Evolutionary conservation across 495 filamentous ascomycete genomes (phyloP), one percentile per base, ranked within the genome.

Genomic region (Durotheca rogersii): DNA sequence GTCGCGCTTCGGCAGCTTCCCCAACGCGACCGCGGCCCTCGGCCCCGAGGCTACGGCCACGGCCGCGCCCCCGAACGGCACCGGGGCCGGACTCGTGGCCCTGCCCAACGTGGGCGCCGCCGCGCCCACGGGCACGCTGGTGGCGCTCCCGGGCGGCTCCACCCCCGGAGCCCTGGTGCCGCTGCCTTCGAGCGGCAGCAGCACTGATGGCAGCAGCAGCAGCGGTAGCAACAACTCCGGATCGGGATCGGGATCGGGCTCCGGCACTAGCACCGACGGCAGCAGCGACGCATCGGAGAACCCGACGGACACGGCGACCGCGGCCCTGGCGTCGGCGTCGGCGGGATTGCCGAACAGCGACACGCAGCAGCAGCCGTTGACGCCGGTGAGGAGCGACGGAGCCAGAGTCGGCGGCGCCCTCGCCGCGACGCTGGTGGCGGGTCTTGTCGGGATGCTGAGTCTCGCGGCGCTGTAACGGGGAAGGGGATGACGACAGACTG

Each of bases 61-160:
- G 6, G 38, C n/a, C n/a, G n/a, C n/a, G n/a, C n/a, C n/a, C n/a
- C n/a, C n/a, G n/a, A n/a, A n/a, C n/a, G n/a, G n/a, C n/a, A n/a
- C 19, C 16, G 15, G 15, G 1, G 38, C 15, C 4, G 33, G 12
- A 2, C 55, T 53, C 4, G 34, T 7, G 12, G 33, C 56, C 7
- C 44, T 54, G n/a, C 48, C 56, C 10, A 50, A 51, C 17, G 43
- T 29, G 7, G 38, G 16, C 16, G 37, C 41, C 11, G 47, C n/a
- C 5, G 44, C 38, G n/a, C n/a, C n/a, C n/a, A 29, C 49, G 7
- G 37, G 41, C 12, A 11, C 15, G 15, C 17, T 47, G n/a, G 17
- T 33, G 16, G 11, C 44, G 4, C 30, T 50, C 6, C 34, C 14
- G 5, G 32, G 20, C 16, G 4, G 27, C 17, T n/a, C 20, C 2